These are phyloP conservation scores for Lophiostoma macrostomum DNA, from an alignment of 495 filamentous ascomycete genomes.

Conservation along the genomic window DNA sequence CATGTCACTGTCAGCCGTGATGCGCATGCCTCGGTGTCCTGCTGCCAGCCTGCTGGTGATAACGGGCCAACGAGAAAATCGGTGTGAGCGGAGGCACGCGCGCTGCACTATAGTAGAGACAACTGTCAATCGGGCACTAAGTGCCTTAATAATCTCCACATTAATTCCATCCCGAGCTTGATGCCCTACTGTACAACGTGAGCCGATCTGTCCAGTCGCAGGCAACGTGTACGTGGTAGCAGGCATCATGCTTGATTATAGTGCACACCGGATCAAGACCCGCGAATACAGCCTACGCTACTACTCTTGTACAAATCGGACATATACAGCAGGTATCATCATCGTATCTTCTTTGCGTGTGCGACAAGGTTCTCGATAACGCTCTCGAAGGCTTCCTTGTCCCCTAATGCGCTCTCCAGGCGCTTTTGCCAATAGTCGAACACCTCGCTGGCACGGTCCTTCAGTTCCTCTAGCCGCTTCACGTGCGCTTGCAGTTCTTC, in stretches of 20 bases:
- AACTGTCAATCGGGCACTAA: not conserved
- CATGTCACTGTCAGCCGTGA: too few relatives aligned
- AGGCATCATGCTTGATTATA: too few relatives aligned
- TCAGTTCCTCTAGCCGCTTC: conserved; percentile 63
- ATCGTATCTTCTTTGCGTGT: conserved; percentile 85
- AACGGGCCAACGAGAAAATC: too few relatives aligned
- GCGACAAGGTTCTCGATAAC: conserved; percentile 98
- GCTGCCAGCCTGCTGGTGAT: too few relatives aligned
- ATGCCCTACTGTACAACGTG: not conserved
- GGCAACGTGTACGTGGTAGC: too few relatives aligned
- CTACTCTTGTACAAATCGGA: too few relatives aligned
- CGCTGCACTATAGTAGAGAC: too few relatives aligned
- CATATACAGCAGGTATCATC: too few relatives aligned
- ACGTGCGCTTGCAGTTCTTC: conserved; percentile 73
- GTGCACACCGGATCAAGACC: too few relatives aligned
- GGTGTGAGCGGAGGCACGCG: too few relatives aligned
- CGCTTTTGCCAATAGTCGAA: conserved; percentile 86
- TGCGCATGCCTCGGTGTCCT: too few relatives aligned
- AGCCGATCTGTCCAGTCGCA: not conserved
- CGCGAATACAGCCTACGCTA: too few relatives aligned
- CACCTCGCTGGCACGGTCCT: conserved; percentile 66
- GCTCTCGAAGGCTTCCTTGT: conserved; percentile 94
- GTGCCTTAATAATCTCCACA: conserved; percentile 1
- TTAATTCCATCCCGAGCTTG: not conserved
- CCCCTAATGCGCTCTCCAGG: conserved; percentile 76